These are phyloP conservation scores for Ophiognomonia clavigignenti-juglandacearum DNA, from an alignment of 2,329 filamentous ascomycete species.

Conservation along the genomic window DNA sequence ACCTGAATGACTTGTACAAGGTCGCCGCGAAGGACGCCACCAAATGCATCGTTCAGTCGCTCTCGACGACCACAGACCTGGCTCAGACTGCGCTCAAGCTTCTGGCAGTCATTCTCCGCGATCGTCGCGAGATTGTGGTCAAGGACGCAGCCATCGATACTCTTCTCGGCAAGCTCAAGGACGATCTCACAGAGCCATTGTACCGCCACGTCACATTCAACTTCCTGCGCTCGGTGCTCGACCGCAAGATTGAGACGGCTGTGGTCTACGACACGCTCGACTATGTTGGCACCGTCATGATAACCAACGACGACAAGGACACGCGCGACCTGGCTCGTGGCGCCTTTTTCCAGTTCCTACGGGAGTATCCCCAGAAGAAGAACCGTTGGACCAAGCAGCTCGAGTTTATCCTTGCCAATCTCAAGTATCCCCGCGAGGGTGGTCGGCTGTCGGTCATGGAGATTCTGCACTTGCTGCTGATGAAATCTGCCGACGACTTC, in stretches of 20 bases:
- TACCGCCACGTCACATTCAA: conserved; percentile 92
- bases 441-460: conserved; percentile 93
- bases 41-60: conserved; percentile 70
- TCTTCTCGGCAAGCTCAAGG: conserved; percentile 74
- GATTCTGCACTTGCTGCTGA: conserved; percentile 77
- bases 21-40: conserved; percentile 84
- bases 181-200: conserved; percentile 88
- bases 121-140: conserved; percentile 69
- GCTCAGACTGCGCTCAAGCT: conserved; percentile 87
- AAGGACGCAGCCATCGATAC: conserved; percentile 80
- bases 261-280: conserved; percentile 90
- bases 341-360: conserved; percentile 88
- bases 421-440: conserved; percentile 84
- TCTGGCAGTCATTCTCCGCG: conserved; percentile 76
- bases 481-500: conserved; percentile 76
- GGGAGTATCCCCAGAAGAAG: conserved; percentile 91
- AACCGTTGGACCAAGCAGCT: conserved; percentile 86
- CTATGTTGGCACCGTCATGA: conserved; percentile 85
- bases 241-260: conserved; percentile 78
- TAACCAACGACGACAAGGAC: conserved; percentile 87
- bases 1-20: conserved; percentile 58
- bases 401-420: conserved; percentile 81
- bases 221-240: conserved; percentile 83
- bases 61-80: conserved; percentile 75
- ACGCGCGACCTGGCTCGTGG: conserved; percentile 84